Evolutionary conservation across 371 early-diverging fungal species (phyloP), one percentile per base, ranked within the genome.

Genomic region (Syncephalastrum sp.): DNA sequence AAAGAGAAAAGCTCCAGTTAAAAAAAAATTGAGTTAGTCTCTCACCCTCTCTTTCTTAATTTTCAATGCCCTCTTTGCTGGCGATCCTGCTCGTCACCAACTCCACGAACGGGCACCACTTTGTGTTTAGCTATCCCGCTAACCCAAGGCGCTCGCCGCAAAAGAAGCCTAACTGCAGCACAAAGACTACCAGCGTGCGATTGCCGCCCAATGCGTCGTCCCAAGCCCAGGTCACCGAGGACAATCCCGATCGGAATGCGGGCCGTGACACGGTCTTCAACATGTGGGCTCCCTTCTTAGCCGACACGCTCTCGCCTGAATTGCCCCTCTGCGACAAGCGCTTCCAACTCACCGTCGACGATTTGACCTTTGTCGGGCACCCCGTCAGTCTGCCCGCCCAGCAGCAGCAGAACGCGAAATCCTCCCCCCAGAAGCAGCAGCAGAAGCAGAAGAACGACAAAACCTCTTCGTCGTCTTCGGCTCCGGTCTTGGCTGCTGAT

Each of bases 261-360:
- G 68, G 71, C 15, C 63, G 74, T 6, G 70, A 76, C 45, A 65
- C 65, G n/a, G 70, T 90, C 8, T 81, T 89, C 49, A 85, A 89
- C 55, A 85, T 88, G 47, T 85, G 88, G 15, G 79, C 83, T 4
- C 74, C 80, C 8, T 79, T 88, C 54, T 78, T 91, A 19, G 88
- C 91, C 7, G 86, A 90, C 56, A 69, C 91, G 5, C 75, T 93
- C 7, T 85, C 91, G 0, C 94, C 94, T 7, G 89, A 85, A 70
- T 65, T 74, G 8, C 75, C 86, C 5, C 70, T 91, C 3, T 85
- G 91, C 57, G 89, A 90, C 67, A 70, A 80, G 24, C 80, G 83
- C 51, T 93, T 93, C 64, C 89, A 90, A 61, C 76, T 93, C n/a
- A 79, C 82, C 14, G 82, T 93, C 25, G 90, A 93, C 55, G 86